phyloP scores from a whole-genome alignment of 2,329 filamentous ascomycete species.

The Stenocarpella maydis region DNA sequence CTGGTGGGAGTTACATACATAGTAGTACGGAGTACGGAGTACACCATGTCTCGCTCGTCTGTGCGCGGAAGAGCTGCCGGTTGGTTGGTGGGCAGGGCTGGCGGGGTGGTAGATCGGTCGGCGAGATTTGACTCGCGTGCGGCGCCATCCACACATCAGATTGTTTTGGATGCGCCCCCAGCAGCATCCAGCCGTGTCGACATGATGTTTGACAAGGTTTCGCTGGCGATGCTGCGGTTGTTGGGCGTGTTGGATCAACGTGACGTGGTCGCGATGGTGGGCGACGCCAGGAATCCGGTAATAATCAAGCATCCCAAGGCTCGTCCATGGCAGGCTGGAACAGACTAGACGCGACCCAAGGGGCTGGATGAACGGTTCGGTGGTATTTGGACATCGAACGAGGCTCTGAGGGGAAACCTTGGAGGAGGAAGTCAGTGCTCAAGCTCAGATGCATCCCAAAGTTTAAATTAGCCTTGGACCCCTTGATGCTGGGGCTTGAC shows the following conservation, averaged over 20 bases:
- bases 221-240: not conserved
- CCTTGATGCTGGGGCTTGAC: too few relatives aligned
- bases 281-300: too few relatives aligned
- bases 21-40: too few relatives aligned
- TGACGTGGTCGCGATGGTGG: too few relatives aligned
- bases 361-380: constrained; percentile 9
- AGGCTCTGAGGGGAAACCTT: not conserved
- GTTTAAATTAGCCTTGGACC: constrained; percentile 18
- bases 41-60: too few relatives aligned
- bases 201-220: not conserved
- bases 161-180: not conserved
- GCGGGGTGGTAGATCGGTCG: not conserved
- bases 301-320: constrained; percentile 11
- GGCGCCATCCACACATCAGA: constrained; percentile 14
- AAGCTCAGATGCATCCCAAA: constrained; percentile 11
- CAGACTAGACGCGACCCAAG: constrained; percentile 3
- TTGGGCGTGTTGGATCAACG: not conserved
- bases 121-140: constrained; percentile 18
- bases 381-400: not conserved
- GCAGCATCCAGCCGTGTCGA: not conserved
- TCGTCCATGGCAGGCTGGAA: not conserved
- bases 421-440: not conserved
- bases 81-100: not conserved
- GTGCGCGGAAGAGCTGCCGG: constrained; percentile 22
- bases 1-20: too few relatives aligned